Evolutionary conservation across 2,329 filamentous ascomycete species (phyloP).

Genomic region (Sporothrix protearum): DNA sequence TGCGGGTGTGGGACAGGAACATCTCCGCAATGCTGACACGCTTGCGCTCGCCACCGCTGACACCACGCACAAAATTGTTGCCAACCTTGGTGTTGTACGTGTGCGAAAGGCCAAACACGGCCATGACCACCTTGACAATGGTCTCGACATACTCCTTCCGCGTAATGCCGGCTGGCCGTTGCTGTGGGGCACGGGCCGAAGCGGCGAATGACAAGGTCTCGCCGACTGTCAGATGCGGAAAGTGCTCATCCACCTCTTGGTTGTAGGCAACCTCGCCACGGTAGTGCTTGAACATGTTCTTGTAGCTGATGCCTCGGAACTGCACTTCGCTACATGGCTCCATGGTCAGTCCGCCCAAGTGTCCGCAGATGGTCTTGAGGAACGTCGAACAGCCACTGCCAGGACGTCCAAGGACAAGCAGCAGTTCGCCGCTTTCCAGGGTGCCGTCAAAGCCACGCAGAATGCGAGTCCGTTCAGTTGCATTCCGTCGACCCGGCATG

Average conservation of each 20-base stretch:
- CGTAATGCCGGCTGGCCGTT: constrained; percentile 45
- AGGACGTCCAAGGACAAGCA: constrained; percentile 56
- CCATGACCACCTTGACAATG: constrained; percentile 67
- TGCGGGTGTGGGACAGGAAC: constrained; percentile 51
- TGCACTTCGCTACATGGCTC: constrained; percentile 36
- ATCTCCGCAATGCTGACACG: constrained; percentile 74
- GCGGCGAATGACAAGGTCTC: constrained; percentile 78
- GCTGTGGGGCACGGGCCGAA: constrained; percentile 58
- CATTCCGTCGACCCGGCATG: constrained; percentile 42
- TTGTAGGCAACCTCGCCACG: constrained; percentile 57
- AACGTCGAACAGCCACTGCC: constrained; percentile 56
- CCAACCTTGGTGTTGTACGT: constrained; percentile 69
- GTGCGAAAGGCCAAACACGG: constrained; percentile 70
- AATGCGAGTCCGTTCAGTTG: constrained; percentile 50
- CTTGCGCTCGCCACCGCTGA: constrained; percentile 65
- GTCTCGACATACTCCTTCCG: constrained; percentile 49
- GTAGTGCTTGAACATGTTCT: constrained; percentile 37
- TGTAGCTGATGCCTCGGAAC: constrained; percentile 21
- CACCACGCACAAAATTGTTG: constrained; percentile 60
- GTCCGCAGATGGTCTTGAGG: constrained; percentile 63
- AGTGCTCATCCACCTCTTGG: constrained; percentile 78
- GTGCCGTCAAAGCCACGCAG: constrained; percentile 47
- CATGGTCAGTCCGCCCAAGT: constrained; percentile 49
- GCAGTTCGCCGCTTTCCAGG: constrained; percentile 54
- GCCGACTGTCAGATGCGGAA: constrained; percentile 71